Percentiles rank a stretch among this genome's conserved stretches.
Evolutionary conservation across 805 yeast species (phyloP).

Genomic region (Nakazawaea siamensis): DNA sequence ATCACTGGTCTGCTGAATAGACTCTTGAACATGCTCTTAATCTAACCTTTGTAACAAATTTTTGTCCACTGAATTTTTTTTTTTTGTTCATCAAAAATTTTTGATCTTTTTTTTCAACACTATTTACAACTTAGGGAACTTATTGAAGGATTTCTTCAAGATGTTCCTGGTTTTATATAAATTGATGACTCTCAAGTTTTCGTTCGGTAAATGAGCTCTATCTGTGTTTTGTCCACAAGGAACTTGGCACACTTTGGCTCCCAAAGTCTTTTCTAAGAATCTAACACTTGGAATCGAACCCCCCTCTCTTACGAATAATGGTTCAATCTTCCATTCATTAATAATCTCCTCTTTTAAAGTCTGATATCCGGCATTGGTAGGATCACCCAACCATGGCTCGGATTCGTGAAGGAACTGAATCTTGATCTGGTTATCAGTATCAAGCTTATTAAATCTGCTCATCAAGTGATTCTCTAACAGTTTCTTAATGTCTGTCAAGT

Average conservation of each 20-base stretch:
- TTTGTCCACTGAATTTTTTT: background rate
- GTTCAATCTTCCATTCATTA: conserved; percentile 72
- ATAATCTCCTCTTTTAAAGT: conserved; percentile 54
- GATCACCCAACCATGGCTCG: conserved; percentile 95
- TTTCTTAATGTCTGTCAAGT: conserved; percentile 46
- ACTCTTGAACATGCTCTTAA: conserved; percentile 2
- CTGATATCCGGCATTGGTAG: conserved; percentile 63
- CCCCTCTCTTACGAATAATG: conserved; percentile 88
- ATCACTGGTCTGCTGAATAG: conserved; percentile 1
- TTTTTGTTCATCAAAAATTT: background rate
- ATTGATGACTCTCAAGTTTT: conserved; percentile 71
- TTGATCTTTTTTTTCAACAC: background rate
- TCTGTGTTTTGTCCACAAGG: conserved; percentile 96
- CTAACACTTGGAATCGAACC: conserved; percentile 93
- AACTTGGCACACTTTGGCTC: conserved; percentile 88
- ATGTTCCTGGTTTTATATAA: conserved; percentile 67
- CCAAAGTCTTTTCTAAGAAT: conserved; percentile 70
- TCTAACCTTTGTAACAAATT: background rate
- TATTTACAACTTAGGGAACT: conserved; percentile 26
- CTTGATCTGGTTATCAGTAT: conserved; percentile 53
- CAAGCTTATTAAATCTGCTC: conserved; percentile 36
- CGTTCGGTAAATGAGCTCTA: conserved; percentile 88
- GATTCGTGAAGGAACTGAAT: conserved; percentile 73
- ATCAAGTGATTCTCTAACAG: conserved; percentile 39
- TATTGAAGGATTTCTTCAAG: conserved; percentile 42